phyloP scores from a whole-genome alignment of 163 green algal genomes.

The Volvox carteri region DNA sequence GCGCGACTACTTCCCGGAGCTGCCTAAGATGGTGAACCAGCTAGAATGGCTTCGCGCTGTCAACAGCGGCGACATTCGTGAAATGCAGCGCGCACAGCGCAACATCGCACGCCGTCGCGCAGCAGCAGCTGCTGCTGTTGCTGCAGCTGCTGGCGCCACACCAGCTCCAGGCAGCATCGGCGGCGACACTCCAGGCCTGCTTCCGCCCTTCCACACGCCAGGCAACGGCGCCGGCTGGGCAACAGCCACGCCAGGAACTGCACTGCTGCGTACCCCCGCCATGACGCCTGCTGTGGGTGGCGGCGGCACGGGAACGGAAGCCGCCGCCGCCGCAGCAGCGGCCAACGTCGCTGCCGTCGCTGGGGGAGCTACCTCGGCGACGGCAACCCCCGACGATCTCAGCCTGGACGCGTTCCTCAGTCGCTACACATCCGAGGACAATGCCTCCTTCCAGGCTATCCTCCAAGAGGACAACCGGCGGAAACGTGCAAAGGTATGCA shows the following conservation, averaged over 20 bases:
- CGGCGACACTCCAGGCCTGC: neutral
- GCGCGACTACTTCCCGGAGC: slow-evolving; percentile 95
- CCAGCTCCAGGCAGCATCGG: neutral
- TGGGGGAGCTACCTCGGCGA: neutral
- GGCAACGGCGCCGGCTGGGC: slow-evolving; percentile 32
- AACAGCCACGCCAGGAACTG: slow-evolving; percentile 9
- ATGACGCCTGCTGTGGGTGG: slow-evolving; percentile 66
- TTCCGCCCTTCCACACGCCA: slow-evolving; percentile 38
- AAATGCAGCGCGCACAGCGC: slow-evolving; percentile 75
- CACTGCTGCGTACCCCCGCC: slow-evolving; percentile 63
- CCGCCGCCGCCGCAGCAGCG: neutral
- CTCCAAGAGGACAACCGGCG: slow-evolving; percentile 58
- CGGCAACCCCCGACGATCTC: slow-evolving; percentile 58
- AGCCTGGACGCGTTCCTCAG: slow-evolving; percentile 91
- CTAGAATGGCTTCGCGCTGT: slow-evolving; percentile 90
- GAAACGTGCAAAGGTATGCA: slow-evolving; percentile 56
- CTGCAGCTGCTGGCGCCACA: neutral
- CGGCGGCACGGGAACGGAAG: neutral
- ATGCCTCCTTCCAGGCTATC: slow-evolving; percentile 89
- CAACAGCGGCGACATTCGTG: slow-evolving; percentile 65
- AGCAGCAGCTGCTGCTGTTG: neutral
- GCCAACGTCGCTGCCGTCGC: slow-evolving; percentile 29
- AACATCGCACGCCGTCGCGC: slow-evolving; percentile 79
- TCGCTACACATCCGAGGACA: slow-evolving; percentile 95
- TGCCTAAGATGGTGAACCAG: slow-evolving; percentile 89